Evolutionary conservation across 2,329 filamentous ascomycete species (phyloP), one percentile per base, ranked within the genome.

Genomic region (Epichloe gansuensis): DNA sequence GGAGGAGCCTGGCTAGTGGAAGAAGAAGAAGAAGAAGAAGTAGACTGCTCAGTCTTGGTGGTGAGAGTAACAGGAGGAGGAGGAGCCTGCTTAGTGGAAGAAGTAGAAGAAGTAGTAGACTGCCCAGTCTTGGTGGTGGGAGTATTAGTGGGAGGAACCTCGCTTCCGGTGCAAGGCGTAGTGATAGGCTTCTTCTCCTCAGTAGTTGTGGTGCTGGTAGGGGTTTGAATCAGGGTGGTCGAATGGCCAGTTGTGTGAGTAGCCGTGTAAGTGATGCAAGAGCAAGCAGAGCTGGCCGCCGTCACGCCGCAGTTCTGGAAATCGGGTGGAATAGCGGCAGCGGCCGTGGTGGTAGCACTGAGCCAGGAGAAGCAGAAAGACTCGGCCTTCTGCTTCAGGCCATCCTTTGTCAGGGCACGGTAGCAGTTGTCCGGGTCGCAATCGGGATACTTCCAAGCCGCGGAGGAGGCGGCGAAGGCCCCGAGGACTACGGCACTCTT

Each of bases 361-460:
- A 72, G 62, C 55, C 62, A 69, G 2, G 59, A 58, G 12, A 63
- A 51, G 57, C 69, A 72, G 58, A 69, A 69, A 5, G 31, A 49
- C 42, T 60, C 58, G 43, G 63, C 63, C 41, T 61, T 53, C 21
- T 55, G 58, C 43, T 59, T 58, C 56, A 67, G 67, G 51, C 65
- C 64, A 2, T 56, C 11, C 55, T 70, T 63, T 52, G 64, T 59
- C 50, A 69, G 50, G 56, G 69, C 65, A 56, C 62, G 60, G 58
- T 67, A 69, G 62, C 67, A 69, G 61, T 66, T 65, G 53, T 66
- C 61, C 17, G 51, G 38, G 46, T 67, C 63, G 54, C 63, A 65
- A 37, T 61, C 53, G 38, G 65, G 64, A 50, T 61, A 66, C 8
- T 52, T 46, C 57, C 54, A 58, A 31, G 65, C 66, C 54, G 58